Percentiles rank a stretch among this genome's conserved stretches.
phyloP scores from a whole-genome alignment of 2,329 filamentous ascomycete species.

The Aspergillus sp. region DNA sequence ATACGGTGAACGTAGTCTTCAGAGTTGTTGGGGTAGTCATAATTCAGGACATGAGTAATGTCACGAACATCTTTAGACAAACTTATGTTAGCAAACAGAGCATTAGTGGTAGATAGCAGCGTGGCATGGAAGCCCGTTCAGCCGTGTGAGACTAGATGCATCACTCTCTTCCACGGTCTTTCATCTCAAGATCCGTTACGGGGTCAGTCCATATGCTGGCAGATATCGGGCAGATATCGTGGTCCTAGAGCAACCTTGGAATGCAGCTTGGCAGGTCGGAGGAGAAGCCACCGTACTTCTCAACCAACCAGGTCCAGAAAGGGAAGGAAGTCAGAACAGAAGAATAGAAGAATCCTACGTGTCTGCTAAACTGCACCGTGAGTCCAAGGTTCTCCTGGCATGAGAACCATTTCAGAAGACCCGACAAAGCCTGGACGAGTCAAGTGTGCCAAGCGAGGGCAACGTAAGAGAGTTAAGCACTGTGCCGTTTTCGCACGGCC shows the following conservation, averaged over 20 bases:
- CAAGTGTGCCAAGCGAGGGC: conserved; percentile 81
- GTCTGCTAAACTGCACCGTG: conserved; percentile 69
- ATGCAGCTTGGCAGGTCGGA: conserved; percentile 67
- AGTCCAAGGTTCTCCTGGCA: conserved; percentile 84
- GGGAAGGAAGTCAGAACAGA: conserved; percentile 65
- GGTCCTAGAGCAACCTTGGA: conserved; percentile 69
- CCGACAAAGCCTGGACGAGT: conserved; percentile 84
- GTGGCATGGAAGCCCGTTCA: conserved; percentile 53
- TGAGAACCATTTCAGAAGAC: conserved; percentile 74
- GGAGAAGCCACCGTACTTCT: conserved; percentile 68
- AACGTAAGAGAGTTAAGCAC: conserved; percentile 83
- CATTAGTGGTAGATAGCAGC: conserved; percentile 45
- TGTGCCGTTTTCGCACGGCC: conserved; percentile 62
- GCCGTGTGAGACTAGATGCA: conserved; percentile 62
- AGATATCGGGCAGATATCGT: conserved; percentile 63
- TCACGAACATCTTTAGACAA: conserved; percentile 94
- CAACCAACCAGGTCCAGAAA: conserved; percentile 61
- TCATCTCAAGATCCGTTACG: conserved; percentile 43
- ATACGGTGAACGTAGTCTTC: conserved; percentile 70
- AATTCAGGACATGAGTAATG: conserved; percentile 99
- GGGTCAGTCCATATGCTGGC: conserved; percentile 52
- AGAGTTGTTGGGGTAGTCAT: conserved; percentile 97
- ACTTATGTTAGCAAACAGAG: conserved; percentile 73
- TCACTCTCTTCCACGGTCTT: conserved; percentile 57
- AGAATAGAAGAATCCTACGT: conserved; percentile 52